phyloP scores from a whole-genome alignment of 352 stramenopile species.

The Thalassiosira oceanica region DNA sequence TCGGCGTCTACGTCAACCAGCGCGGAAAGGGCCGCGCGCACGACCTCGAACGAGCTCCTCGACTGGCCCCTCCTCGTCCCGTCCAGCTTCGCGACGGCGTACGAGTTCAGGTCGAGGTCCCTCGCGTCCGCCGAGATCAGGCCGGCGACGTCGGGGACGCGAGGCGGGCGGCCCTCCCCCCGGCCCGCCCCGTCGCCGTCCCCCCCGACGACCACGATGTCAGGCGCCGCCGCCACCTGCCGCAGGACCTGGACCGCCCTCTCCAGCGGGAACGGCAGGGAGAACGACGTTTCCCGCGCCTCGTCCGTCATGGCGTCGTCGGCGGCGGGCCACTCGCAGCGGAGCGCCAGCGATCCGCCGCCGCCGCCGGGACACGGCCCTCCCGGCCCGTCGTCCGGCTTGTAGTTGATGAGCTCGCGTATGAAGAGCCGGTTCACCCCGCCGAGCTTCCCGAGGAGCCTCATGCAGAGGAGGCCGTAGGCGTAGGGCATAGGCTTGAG shows the following conservation, averaged over 20 bases:
- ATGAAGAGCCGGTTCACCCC: slow-evolving; percentile 90
- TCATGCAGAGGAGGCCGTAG: slow-evolving; percentile 86
- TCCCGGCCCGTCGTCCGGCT: slow-evolving; percentile 1
- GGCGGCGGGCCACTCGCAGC: slow-evolving; percentile 41
- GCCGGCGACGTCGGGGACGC: slow-evolving; percentile 8
- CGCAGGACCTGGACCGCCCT: slow-evolving; percentile 60
- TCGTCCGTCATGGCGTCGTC: not conserved
- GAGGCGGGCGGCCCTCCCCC: not conserved
- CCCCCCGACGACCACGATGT: slow-evolving; percentile 50
- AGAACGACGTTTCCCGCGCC: slow-evolving; percentile 30
- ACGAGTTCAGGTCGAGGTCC: slow-evolving; percentile 41
- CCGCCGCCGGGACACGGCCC: not conserved
- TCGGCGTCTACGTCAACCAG: slow-evolving; percentile 50
- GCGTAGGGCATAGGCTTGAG: slow-evolving; percentile 94
- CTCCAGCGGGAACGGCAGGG: slow-evolving; percentile 56
- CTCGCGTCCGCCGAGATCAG: slow-evolving; percentile 22
- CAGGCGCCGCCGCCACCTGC: slow-evolving; percentile 45
- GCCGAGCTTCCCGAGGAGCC: slow-evolving; percentile 94
- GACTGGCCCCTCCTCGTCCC: slow-evolving; percentile 50
- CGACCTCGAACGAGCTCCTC: slow-evolving; percentile 56
- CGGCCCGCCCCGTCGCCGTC: not conserved
- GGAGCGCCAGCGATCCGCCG: slow-evolving; percentile 28
- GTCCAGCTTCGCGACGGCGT: slow-evolving; percentile 45
- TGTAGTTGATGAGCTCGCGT: slow-evolving; percentile 66
- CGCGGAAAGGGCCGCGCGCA: slow-evolving; percentile 52